Conservation (phyloP, 805 yeast species). For the Osmozyma mogii region DNA sequence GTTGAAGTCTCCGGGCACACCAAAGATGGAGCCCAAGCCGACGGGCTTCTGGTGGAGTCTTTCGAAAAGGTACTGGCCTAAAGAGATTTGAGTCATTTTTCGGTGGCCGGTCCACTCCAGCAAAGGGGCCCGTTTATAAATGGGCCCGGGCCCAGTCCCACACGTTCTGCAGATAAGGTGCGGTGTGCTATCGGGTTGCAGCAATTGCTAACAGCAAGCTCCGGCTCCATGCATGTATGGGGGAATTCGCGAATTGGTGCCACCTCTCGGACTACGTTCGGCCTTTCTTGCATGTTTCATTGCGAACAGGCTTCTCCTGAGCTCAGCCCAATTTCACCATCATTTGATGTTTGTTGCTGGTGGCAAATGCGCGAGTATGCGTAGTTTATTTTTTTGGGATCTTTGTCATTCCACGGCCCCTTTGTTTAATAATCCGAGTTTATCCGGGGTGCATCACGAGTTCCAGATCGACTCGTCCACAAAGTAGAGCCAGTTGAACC, state of each 20-base stretch:
- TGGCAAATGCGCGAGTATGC: background rate
- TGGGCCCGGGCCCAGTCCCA: too few relatives aligned
- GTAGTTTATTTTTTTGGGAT: background rate
- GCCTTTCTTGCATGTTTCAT: background rate
- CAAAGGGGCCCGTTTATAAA: too few relatives aligned
- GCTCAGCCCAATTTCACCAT: background rate
- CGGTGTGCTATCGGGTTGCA: too few relatives aligned
- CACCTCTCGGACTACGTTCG: too few relatives aligned
- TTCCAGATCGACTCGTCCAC: conserved; percentile 70
- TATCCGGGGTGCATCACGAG: too few relatives aligned
- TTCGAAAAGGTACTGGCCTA: conserved; percentile 2
- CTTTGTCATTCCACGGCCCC: background rate
- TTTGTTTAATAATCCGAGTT: too few relatives aligned
- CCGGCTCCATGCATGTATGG: too few relatives aligned
- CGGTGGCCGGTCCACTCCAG: too few relatives aligned
- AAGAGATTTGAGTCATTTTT: too few relatives aligned
- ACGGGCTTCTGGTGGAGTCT: conserved; percentile 4
- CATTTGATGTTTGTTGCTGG: background rate
- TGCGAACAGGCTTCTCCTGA: background rate
- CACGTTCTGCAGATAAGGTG: too few relatives aligned
- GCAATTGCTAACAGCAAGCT: too few relatives aligned
- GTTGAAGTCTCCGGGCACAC: conserved; percentile 5
- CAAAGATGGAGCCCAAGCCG: conserved; percentile 1
- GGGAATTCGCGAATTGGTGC: too few relatives aligned
- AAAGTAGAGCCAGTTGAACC: conserved; percentile 82